A percentile compares a stretch with the other conserved stretches of the same genome.
Evolutionary conservation across 352 stramenopile genomes (phyloP).

Genomic region (Phytopythium kandeliae): DNA sequence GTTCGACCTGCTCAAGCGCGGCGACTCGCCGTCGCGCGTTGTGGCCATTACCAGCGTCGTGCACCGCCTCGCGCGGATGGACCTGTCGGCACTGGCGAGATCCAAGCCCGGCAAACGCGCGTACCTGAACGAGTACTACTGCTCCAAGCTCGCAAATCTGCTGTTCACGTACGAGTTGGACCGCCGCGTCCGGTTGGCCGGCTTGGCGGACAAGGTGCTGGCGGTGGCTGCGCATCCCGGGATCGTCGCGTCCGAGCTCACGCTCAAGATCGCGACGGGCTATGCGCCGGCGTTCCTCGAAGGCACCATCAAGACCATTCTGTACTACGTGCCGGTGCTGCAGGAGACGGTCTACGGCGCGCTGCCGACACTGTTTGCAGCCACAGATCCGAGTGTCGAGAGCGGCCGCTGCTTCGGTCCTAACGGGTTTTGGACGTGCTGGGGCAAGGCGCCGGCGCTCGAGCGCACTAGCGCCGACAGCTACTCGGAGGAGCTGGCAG

Average conservation of each 20-base stretch:
- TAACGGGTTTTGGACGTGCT: slow-evolving; percentile 21
- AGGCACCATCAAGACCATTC: slow-evolving; percentile 21
- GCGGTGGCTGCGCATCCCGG: slow-evolving; percentile 26
- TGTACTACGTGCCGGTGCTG: slow-evolving; percentile 22
- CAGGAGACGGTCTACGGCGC: slow-evolving; percentile 23
- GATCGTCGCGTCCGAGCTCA: slow-evolving; percentile 21
- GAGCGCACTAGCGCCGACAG: slow-evolving; percentile 23
- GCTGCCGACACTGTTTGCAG: slow-evolving; percentile 24
- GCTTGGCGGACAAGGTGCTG: slow-evolving; percentile 18
- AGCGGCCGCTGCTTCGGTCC: slow-evolving; percentile 20
- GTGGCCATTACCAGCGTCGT: slow-evolving; percentile 32
- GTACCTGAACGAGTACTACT: slow-evolving; percentile 30
- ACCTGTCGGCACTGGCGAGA: slow-evolving; percentile 20
- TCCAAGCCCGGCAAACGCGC: slow-evolving; percentile 14
- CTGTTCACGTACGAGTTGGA: slow-evolving; percentile 44
- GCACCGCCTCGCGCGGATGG: slow-evolving; percentile 21
- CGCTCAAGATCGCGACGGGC: slow-evolving; percentile 16
- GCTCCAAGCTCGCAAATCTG: slow-evolving; percentile 39
- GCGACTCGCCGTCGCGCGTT: slow-evolving; percentile 16
- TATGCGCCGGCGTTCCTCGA: slow-evolving; percentile 19
- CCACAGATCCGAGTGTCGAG: slow-evolving; percentile 16
- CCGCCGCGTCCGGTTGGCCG: slow-evolving; percentile 18
- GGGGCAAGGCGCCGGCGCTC: slow-evolving; percentile 18
- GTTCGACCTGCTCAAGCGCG: slow-evolving; percentile 35
- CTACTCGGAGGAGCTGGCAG: slow-evolving; percentile 18